Conservation (phyloP, 1,284 basidiomycete species). For the Trichosporon coremiiforme region DNA sequence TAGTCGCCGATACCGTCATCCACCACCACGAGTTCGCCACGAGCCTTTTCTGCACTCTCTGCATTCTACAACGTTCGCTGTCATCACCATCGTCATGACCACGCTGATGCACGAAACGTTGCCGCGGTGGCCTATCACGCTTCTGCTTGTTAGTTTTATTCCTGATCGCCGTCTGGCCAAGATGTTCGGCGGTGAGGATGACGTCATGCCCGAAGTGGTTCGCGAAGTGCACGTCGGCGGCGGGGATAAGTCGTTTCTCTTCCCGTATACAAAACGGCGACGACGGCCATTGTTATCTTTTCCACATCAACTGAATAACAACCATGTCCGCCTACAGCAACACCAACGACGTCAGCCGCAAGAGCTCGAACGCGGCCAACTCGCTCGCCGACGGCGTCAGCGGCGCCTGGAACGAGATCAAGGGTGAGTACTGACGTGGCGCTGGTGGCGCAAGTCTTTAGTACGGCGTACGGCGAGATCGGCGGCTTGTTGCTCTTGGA, state of each 20-base stretch:
- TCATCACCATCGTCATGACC: background rate
- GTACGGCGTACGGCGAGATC: background rate
- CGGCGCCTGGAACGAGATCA: background rate
- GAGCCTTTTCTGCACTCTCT: background rate
- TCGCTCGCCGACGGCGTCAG: background rate
- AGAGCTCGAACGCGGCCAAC: conserved; percentile 8
- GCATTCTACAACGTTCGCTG: background rate
- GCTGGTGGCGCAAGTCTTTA: background rate
- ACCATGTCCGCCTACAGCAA: conserved; percentile 3
- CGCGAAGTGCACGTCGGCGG: too few species aligned
- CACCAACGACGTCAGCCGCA: background rate
- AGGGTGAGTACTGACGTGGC: conserved; percentile 3
- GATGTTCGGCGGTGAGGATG: background rate
- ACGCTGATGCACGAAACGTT: background rate
- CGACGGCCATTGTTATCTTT: too few species aligned
- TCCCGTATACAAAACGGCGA: background rate
- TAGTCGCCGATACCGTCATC: background rate
- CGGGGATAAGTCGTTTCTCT: background rate
- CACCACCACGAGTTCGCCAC: background rate
- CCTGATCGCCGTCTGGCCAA: background rate
- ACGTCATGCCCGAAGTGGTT: conserved; percentile 3
- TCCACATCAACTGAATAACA: background rate
- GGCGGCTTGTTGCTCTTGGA: too few species aligned
- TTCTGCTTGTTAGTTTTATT: background rate
- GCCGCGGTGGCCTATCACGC: background rate